Conservation (phyloP, 2,329 filamentous ascomycete genomes). For the Monosporascus ibericus region DNA sequence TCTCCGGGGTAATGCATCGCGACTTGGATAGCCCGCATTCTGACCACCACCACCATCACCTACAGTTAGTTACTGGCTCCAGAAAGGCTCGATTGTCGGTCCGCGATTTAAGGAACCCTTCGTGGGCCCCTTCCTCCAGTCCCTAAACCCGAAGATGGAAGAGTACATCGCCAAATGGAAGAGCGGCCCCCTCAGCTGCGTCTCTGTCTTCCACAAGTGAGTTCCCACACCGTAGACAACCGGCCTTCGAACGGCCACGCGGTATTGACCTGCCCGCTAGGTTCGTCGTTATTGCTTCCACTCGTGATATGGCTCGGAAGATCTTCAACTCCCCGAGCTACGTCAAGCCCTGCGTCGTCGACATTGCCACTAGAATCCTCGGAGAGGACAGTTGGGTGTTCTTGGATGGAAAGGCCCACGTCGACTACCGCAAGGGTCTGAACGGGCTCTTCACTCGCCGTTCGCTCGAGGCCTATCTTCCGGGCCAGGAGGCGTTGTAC, state of each 20-base stretch:
- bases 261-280: conserved; percentile 35
- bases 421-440: conserved; percentile 94
- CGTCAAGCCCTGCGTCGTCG: conserved; percentile 95
- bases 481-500: conserved; percentile 88
- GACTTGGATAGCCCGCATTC: background rate
- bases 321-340: conserved; percentile 90
- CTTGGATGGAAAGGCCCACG: conserved; percentile 87
- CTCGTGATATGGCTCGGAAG: conserved; percentile 91
- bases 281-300: conserved; percentile 95
- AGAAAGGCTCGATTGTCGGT: conserved; percentile 71
- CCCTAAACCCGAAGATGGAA: conserved; percentile 84
- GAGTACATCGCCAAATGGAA: conserved; percentile 90
- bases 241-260: conserved; percentile 2
- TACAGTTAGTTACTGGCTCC: conserved; percentile 66
- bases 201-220: conserved; percentile 98
- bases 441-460: conserved; percentile 91
- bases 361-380: conserved; percentile 87
- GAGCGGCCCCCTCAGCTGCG: conserved; percentile 87
- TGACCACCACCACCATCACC: conserved; percentile 10
- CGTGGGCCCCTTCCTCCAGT: conserved; percentile 93
- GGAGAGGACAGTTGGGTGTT: conserved; percentile 95
- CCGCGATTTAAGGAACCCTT: conserved; percentile 74
- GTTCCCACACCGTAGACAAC: conserved; percentile 19
- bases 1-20: background rate
- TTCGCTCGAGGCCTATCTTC: conserved; percentile 82